Base-by-base conservation (phyloP, 768 basidiomycete genomes). In the Coprinellus aureogranulatus region DNA sequence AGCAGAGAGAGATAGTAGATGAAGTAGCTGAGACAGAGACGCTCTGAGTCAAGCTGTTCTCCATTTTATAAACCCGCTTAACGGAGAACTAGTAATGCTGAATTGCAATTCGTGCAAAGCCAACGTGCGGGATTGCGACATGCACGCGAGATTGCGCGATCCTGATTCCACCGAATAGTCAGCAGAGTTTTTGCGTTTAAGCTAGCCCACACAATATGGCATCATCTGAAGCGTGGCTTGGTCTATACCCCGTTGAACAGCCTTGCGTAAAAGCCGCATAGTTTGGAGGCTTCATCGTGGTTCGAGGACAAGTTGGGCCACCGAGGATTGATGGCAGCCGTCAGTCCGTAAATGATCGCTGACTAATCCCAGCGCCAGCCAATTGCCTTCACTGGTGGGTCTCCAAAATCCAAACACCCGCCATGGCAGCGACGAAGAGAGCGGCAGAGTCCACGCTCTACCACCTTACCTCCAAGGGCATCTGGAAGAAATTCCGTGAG, bases 401-500 rank as follows among this genome's bases (percentile, higher is more conserved):
- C n/a, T 47, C 20, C 54, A 31, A 42, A 49, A 34, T 57, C 48
- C 40, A 39, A 44, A 39, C 51, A 42, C 58, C 65, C 67, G 66
- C 70, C 70, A 89, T 89, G 87, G 85, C 42, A 41, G 57, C 89
- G 57, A 81, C 81, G 59, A 89, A 84, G 77, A 92, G 86, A 75
- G 85, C 80, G 27, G 91, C 92, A 62, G 92, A 97, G 68, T 87
- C 89, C 37, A 94, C 91, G 2, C 81, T 93, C 45, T 97, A 97
- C 73, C 94, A 97, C 69, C 83, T 93, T 65, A 85, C 83, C 65
- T 87, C 90, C 25, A 86, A 88, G 72, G 94, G 94, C 9, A 95
- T 96, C 71, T 96, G 94, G 94, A 96, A 95, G 84, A 93, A 90
- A 77, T 93, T 97, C 68, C 85, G 94, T 94, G 64, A 31, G 42